phyloP scores from a whole-genome alignment of 2,329 filamentous ascomycete species.

The Amauroascus niger region DNA sequence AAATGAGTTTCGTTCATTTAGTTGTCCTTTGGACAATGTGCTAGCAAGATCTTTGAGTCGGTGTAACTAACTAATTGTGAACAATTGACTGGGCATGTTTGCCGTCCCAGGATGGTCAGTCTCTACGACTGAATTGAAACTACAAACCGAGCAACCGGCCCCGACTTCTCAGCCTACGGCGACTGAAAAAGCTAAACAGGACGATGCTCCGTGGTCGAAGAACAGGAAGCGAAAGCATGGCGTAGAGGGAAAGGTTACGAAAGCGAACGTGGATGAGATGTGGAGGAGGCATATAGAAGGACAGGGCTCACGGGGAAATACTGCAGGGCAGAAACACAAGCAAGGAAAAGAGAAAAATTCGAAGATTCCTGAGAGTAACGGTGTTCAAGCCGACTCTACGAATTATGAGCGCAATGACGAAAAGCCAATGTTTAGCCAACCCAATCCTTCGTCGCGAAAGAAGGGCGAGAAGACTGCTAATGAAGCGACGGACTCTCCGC shows the following conservation, averaged over 20 bases:
- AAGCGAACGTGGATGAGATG: slow-evolving; percentile 63
- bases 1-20: too few species aligned
- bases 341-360: slow-evolving; percentile 26
- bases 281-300: slow-evolving; percentile 73
- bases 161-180: slow-evolving; percentile 41
- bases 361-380: not conserved
- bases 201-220: slow-evolving; percentile 28
- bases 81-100: too few species aligned
- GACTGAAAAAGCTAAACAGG: slow-evolving; percentile 22
- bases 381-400: not conserved
- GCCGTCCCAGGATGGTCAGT: slow-evolving; percentile 89
- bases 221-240: slow-evolving; percentile 41
- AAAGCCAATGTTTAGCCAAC: not conserved
- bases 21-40: too few species aligned
- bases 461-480: not conserved
- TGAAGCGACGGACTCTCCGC: not conserved
- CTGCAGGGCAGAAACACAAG: slow-evolving; percentile 19
- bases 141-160: slow-evolving; percentile 47
- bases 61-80: too few species aligned
- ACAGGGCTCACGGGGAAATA: slow-evolving; percentile 38
- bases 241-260: slow-evolving; percentile 43
- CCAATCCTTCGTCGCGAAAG: not conserved
- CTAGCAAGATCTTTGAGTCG: too few species aligned
- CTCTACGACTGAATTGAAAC: slow-evolving; percentile 59
- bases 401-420: not conserved